Conservation (phyloP, 1,284 basidiomycete species). For the Bjerkandera adusta region DNA sequence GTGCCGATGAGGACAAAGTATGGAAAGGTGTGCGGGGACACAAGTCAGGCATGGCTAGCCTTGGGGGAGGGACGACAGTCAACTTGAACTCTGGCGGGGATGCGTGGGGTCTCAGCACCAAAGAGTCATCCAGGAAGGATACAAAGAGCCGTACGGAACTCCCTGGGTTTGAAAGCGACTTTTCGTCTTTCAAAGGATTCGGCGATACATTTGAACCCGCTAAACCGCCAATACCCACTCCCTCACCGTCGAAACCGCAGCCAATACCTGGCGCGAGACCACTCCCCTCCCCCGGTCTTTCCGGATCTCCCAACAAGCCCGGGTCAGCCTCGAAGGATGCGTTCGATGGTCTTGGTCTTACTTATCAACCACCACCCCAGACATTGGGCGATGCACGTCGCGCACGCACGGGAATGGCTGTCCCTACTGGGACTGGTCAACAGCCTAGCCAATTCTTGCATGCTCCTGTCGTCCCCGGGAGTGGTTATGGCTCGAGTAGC, state of each 20-base stretch:
- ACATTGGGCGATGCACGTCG: slow-evolving; percentile 76
- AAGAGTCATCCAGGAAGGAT: slow-evolving; percentile 22
- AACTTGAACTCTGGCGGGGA: slow-evolving; percentile 34
- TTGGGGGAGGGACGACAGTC: slow-evolving; percentile 26
- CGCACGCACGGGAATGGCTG: slow-evolving; percentile 61
- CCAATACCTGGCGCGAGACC: slow-evolving; percentile 26
- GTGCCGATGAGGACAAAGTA: slow-evolving; percentile 47
- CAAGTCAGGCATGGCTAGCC: slow-evolving; percentile 33
- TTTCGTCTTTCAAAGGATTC: slow-evolving; percentile 46
- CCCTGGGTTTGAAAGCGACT: slow-evolving; percentile 30
- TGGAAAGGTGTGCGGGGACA: slow-evolving; percentile 47
- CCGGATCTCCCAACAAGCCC: slow-evolving; percentile 14
- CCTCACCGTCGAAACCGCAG: slow-evolving; percentile 15
- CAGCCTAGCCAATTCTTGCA: slow-evolving; percentile 18
- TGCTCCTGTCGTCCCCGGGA: slow-evolving; percentile 15
- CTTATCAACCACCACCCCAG: slow-evolving; percentile 46
- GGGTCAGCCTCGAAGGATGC: slow-evolving; percentile 56
- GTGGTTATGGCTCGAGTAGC: slow-evolving; percentile 25
- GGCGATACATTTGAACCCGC: slow-evolving; percentile 46
- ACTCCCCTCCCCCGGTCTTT: slow-evolving; percentile 17
- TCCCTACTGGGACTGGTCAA: slow-evolving; percentile 20
- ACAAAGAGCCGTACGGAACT: slow-evolving; percentile 17
- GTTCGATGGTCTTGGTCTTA: slow-evolving; percentile 70
- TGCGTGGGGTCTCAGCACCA: slow-evolving; percentile 44
- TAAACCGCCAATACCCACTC: slow-evolving; percentile 13